Percentiles rank a stretch among this genome's conserved stretches.
Evolutionary conservation across 2,329 filamentous ascomycete genomes (phyloP).

Genomic region (Claviceps sp.): DNA sequence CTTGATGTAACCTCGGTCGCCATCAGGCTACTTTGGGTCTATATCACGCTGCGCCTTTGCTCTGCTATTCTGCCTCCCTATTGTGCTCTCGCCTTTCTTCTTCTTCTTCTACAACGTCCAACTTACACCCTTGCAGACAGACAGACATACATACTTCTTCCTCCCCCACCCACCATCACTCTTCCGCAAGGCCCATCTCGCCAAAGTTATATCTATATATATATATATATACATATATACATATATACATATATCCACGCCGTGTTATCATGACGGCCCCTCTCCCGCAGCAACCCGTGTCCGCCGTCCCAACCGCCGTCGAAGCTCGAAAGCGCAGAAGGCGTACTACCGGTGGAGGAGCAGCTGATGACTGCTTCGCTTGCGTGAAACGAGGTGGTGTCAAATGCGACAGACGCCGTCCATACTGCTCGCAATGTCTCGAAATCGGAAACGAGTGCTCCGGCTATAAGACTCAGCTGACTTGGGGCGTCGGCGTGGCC

Average conservation of each 20-base stretch:
- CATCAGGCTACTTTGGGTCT: neutral
- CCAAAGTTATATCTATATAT: no score
- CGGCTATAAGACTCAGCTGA: slow-evolving; percentile 92
- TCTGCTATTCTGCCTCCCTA: neutral
- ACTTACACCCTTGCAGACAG: neutral
- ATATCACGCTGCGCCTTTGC: neutral
- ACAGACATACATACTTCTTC: neutral
- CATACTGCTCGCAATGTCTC: slow-evolving; percentile 90
- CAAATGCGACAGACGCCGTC: slow-evolving; percentile 81
- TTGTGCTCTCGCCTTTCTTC: neutral
- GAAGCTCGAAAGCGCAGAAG: slow-evolving; percentile 61
- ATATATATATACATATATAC: no score
- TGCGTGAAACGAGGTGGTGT: slow-evolving; percentile 64
- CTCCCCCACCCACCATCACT: no score
- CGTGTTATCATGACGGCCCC: slow-evolving; percentile 33
- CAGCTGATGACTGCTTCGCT: slow-evolving; percentile 88
- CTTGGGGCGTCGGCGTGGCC: slow-evolving; percentile 91
- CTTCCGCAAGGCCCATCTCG: no score
- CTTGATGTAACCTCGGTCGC: slow-evolving; percentile 4
- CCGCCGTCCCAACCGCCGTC: slow-evolving; percentile 36
- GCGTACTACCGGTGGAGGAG: slow-evolving; percentile 76
- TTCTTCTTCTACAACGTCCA: neutral
- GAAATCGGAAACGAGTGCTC: slow-evolving; percentile 86
- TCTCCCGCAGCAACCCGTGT: slow-evolving; percentile 27
- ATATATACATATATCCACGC: neutral